Evolutionary conservation across 495 filamentous ascomycete species (phyloP), one percentile per base, ranked within the genome.

Genomic region (Halenospora varia): DNA sequence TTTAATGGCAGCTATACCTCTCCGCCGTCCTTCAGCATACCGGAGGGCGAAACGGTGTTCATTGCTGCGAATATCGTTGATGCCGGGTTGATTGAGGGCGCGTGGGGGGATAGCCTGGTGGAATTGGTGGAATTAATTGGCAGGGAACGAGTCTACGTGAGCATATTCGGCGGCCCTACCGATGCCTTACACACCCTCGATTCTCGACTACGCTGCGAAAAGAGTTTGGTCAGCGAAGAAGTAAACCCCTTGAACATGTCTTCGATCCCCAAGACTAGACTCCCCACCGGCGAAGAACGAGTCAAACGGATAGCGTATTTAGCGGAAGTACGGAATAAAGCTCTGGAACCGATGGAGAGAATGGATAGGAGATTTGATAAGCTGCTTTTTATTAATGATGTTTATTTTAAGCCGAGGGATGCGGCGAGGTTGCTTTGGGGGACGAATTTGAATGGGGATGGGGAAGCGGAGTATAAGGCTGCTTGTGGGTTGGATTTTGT

Each of bases 401-500:
- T 91, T 23, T 68, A 84, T 18, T 92, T 92, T 70, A 68, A 85
- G 41, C 85, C 89, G 0, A 65, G 85, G 6, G 87, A 92, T 53
- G 84, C 83, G 1, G 73, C 81, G 13, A 85, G 92, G 44, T 74
- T 94, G 3, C 77, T 94, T 13, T 88, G 92, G 68, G 88, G 84
- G 3, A 93, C 89, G 1, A 88, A 92, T 60, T 49, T 67, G 8
- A 77, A 77, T 13, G 67, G 75, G 9, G 75, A 77, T 19, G 86
- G 86, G 19, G 68, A 73, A n/a, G 66, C 85, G 1, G 67, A 79
- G 48, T 92, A 90, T 64, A 80, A 84, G n/a, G 86, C 88, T n/a
- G 88, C 87, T 1, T 94, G 89, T 56, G 88, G 86, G 2, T 72
- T 89, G 4, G 89, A 94, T 66, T 93, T 88, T 59, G 82, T 85